phyloP scores from a whole-genome alignment of 257 asterid species.

The Cruciata laevipes region DNA sequence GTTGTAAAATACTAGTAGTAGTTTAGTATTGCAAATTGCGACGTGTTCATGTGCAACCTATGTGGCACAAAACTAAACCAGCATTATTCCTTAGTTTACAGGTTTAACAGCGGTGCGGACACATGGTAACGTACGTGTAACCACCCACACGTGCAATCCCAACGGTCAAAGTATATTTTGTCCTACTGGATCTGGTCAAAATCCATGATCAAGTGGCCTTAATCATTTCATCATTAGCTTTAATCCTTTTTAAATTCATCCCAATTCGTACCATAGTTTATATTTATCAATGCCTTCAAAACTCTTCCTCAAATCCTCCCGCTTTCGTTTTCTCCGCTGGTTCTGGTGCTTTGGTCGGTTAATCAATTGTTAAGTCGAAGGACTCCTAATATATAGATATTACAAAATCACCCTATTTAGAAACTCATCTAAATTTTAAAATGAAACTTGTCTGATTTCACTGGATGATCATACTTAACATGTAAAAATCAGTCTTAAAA shows the following conservation, averaged over 20 bases:
- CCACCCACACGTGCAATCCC: constrained; percentile 24
- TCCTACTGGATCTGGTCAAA: constrained; percentile 31
- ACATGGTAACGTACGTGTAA: constrained; percentile 31
- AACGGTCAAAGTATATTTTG: constrained; percentile 25
- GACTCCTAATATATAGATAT: too few relatives aligned
- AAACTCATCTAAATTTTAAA: too few relatives aligned
- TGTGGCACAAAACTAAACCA: constrained; percentile 27
- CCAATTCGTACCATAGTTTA: neutral
- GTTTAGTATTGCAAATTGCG: constrained; percentile 3
- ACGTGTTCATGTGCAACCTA: constrained; percentile 47
- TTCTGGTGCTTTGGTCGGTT: constrained; percentile 6
- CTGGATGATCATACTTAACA: too few relatives aligned
- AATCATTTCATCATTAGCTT: constrained; percentile 31
- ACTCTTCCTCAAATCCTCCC: neutral
- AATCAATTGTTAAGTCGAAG: neutral
- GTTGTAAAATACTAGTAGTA: constrained; percentile 22
- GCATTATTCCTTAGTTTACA: constrained; percentile 25
- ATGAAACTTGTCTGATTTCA: too few relatives aligned
- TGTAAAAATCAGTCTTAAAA: too few relatives aligned
- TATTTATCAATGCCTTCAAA: neutral
- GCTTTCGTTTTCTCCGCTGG: constrained; percentile 7
- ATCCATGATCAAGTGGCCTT: constrained; percentile 4
- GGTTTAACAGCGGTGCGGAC: constrained; percentile 39
- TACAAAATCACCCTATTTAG: too few relatives aligned
- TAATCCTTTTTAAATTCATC: constrained; percentile 9